Percentiles rank a stretch among this genome's conserved stretches.
Evolutionary conservation across 306 rosid species (phyloP).

Genomic region (Boehmeria nivea): DNA sequence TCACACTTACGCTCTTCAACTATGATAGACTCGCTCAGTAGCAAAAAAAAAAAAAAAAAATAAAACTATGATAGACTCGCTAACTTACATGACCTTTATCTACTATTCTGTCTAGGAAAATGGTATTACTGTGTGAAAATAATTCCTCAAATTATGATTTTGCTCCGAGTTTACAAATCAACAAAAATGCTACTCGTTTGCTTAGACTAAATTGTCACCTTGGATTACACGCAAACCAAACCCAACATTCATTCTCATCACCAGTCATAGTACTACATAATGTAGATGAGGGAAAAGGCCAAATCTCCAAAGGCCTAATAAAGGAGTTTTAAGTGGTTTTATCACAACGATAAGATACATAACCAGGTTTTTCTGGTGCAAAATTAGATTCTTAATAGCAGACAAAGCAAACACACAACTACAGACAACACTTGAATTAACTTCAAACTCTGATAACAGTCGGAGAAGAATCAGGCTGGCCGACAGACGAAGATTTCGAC

Average conservation of each 20-base stretch:
- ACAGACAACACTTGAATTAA: slow-evolving; percentile 13
- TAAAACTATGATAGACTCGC: no score
- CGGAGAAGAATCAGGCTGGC: slow-evolving; percentile 87
- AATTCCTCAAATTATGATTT: no score
- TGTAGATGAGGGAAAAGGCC: not conserved
- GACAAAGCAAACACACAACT: slow-evolving; percentile 19
- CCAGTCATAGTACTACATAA: not conserved
- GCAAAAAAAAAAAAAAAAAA: no score
- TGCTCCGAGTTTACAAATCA: no score
- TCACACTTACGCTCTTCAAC: no score
- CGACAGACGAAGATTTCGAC: slow-evolving; percentile 86
- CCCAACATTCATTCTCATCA: not conserved
- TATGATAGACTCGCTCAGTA: no score
- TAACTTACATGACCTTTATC: no score
- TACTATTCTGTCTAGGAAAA: not conserved
- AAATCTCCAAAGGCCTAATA: slow-evolving; percentile 3
- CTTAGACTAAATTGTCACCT: no score
- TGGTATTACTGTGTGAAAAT: no score
- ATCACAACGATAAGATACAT: not conserved
- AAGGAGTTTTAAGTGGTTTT: not conserved
- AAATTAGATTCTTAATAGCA: slow-evolving; percentile 18
- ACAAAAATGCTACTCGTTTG: no score
- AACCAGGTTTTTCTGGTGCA: slow-evolving; percentile 12
- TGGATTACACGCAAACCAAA: no score
- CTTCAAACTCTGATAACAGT: slow-evolving; percentile 52